Base-by-base conservation (phyloP, 176 grass and related monocot species). In the Raddia distichophylla region DNA sequence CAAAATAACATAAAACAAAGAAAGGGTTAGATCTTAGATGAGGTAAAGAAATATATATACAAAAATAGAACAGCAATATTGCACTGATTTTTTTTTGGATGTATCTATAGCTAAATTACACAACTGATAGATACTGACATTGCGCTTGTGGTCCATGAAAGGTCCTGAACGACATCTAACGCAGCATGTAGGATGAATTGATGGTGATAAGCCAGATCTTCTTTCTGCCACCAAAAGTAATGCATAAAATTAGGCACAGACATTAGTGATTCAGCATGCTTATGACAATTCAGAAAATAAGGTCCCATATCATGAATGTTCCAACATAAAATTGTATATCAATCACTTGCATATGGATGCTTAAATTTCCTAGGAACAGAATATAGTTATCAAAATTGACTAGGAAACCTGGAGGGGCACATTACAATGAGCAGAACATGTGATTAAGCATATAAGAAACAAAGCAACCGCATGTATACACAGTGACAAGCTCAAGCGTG, bases 101-200 rank as follows among this genome's bases (percentile, higher is more conserved):
- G 60, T 64, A 65, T 57, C 40, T 60, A 62, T 69, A 34, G 10
- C 6, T 32, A 76, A 88, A 78, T 15, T 86, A 75, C 78, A 77
- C n/a, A 63, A 78, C 57, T 51, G 48, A 90, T 27, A 68, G 19
- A 82, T 18, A 66, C 89, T 86, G 82, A 96, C 91, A 97, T 93
- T 79, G 94, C 82, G 88, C 71, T 97, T 91, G 94, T 94, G 37
- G 87, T 93, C 93, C 92, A 99, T 84, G 93, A 86, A 82, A 99
- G 71, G 73, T 98, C 92, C 83, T 95, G 92, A 71, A 98, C 92
- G 69, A 91, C 85, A 86, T 98, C 95, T 87, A 98, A 84, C 0
- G 92, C 92, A 19, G 95, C 92, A 82, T 95, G 95, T 32, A 98
- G 76, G 49, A 98, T 95, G 84, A 98, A 98, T 80, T 98, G 92